These are phyloP conservation scores for Lentithecium fluviatile DNA, from an alignment of 495 filamentous ascomycete species.

Conservation along the genomic window DNA sequence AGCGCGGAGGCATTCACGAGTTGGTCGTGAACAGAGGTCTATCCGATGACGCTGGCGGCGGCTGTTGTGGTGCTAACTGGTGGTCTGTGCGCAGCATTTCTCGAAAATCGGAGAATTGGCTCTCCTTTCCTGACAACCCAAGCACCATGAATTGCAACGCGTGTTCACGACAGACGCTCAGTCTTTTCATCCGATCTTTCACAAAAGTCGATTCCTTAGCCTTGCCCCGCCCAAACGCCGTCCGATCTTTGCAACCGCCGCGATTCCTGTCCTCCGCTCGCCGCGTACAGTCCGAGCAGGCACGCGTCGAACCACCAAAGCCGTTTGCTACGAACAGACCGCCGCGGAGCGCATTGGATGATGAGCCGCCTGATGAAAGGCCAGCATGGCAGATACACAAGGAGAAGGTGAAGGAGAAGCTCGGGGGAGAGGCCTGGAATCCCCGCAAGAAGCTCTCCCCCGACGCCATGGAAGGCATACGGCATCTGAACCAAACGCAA, in stretches of 20 bases:
- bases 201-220: conserved; percentile 32
- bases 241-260: background rate
- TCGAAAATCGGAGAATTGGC: background rate
- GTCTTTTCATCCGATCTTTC: conserved; percentile 52
- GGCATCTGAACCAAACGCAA: conserved; percentile 69
- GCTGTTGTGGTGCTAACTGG: background rate
- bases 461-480: conserved; percentile 83
- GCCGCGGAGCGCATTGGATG: conserved; percentile 14
- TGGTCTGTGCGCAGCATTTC: conserved; percentile 7
- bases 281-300: background rate
- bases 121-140: conserved; percentile 1
- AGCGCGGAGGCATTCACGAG: no score
- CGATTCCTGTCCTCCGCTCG: conserved; percentile 8
- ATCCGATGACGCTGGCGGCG: background rate
- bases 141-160: conserved; percentile 51
- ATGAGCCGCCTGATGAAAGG: conserved; percentile 31
- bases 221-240: background rate
- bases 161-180: conserved; percentile 47
- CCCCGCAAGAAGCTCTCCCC: conserved; percentile 86
- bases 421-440: conserved; percentile 68
- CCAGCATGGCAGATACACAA: conserved; percentile 75
- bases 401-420: conserved; percentile 65
- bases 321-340: conserved; percentile 34
- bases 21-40: no score
- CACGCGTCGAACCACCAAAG: background rate